Percentiles rank a stretch among this genome's conserved stretches.
phyloP scores from a whole-genome alignment of 306 rosid species.

The Dalbergia cochinchinensis region DNA sequence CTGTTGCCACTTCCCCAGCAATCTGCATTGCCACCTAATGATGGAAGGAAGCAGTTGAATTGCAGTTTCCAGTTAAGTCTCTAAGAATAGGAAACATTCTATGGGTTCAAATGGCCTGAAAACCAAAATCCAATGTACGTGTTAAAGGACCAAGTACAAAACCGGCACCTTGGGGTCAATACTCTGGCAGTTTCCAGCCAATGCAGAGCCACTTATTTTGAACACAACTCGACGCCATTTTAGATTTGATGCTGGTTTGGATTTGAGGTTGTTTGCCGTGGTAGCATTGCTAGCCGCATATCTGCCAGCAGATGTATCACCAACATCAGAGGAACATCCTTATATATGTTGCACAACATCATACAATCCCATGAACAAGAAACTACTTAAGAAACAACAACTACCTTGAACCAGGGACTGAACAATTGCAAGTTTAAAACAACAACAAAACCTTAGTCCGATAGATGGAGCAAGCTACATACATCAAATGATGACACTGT shows the following conservation, averaged over 20 bases:
- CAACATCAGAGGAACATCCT: conserved; percentile 3
- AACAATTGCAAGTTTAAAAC: too few relatives aligned
- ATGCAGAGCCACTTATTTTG: conserved; percentile 61
- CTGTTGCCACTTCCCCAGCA: conserved; percentile 59
- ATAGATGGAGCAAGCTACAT: too few relatives aligned
- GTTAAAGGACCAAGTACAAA: conserved; percentile 14
- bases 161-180: conserved; percentile 58
- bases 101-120: conserved; percentile 36
- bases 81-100: conserved; percentile 36
- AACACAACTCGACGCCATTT: conserved; percentile 60
- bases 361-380: neutral
- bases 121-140: conserved; percentile 19
- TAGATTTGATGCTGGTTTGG: conserved; percentile 44
- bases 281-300: conserved; percentile 41
- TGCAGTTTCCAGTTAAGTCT: conserved; percentile 49
- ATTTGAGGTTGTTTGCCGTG: conserved; percentile 37
- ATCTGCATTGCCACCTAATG: conserved; percentile 61
- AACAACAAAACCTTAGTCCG: too few relatives aligned
- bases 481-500: too few relatives aligned
- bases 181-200: conserved; percentile 60
- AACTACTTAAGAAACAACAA: conserved; percentile 2
- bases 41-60: conserved; percentile 52
- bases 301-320: conserved; percentile 42
- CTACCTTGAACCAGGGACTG: neutral
- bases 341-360: conserved; percentile 2